A percentile compares a stretch with the other conserved stretches of the same genome.
phyloP scores from a whole-genome alignment of 345 rosid species.

The Turnera subulata region DNA sequence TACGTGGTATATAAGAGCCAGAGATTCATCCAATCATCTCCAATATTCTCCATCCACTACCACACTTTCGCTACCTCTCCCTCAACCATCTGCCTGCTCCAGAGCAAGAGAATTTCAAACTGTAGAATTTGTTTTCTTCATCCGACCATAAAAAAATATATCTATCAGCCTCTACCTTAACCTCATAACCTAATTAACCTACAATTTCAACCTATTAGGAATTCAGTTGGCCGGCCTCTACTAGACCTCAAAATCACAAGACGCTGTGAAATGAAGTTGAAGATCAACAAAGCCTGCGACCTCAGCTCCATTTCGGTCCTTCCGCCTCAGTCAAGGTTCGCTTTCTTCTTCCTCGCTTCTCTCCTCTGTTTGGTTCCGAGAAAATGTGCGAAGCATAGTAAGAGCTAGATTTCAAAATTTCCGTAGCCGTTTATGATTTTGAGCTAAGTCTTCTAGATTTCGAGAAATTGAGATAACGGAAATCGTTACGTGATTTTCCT shows the following conservation, averaged over 20 bases:
- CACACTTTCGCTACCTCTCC: no score
- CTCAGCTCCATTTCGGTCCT: slow-evolving; percentile 82
- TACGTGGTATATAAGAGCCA: no score
- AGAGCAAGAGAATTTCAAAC: no score
- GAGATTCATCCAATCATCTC: no score
- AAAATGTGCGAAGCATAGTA: background rate
- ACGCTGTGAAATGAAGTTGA: slow-evolving; percentile 61
- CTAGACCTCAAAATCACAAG: background rate
- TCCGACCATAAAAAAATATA: no score
- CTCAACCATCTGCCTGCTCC: no score
- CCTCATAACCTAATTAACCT: background rate
- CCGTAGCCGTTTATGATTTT: background rate
- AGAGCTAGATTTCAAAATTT: background rate
- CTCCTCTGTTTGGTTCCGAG: slow-evolving; percentile 7
- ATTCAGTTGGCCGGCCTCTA: background rate
- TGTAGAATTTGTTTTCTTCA: no score
- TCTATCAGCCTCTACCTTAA: no score
- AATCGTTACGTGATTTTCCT: background rate
- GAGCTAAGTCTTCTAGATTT: background rate
- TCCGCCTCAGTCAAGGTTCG: slow-evolving; percentile 80
- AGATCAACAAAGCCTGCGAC: slow-evolving; percentile 85
- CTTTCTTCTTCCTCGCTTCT: background rate
- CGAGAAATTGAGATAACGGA: background rate
- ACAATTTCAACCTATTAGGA: background rate
- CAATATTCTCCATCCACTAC: no score